Conservation (phyloP, 345 rosid genomes). For the Murraya koenigii region DNA sequence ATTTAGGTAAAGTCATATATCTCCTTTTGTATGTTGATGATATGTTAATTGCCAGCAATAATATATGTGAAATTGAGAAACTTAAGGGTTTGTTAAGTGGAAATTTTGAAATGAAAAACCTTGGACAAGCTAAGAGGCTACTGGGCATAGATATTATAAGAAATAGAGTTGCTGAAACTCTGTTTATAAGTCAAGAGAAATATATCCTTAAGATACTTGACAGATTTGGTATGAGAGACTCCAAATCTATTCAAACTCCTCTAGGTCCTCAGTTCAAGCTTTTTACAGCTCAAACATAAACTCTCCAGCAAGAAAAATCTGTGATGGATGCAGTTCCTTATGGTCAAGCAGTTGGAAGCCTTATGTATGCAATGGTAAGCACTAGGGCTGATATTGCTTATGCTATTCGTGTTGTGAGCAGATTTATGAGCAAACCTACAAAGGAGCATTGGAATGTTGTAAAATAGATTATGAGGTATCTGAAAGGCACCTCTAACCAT, state of each 20-base stretch:
- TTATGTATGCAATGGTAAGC: neutral
- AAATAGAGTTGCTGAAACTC: neutral
- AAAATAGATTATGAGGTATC: neutral
- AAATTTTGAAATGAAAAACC: neutral
- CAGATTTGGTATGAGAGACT: neutral
- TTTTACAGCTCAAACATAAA: too few relatives aligned
- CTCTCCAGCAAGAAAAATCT: too few relatives aligned
- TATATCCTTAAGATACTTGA: neutral
- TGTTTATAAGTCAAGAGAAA: too few relatives aligned
- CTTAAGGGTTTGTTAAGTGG: neutral
- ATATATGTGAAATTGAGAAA: neutral
- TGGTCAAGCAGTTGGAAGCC: too few relatives aligned
- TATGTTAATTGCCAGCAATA: neutral
- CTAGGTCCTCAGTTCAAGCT: too few relatives aligned
- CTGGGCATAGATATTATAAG: neutral
- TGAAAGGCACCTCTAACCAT: neutral
- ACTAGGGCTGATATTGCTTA: neutral
- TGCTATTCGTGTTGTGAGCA: neutral
- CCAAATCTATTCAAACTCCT: neutral
- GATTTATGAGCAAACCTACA: neutral
- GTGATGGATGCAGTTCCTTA: too few relatives aligned
- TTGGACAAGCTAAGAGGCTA: neutral
- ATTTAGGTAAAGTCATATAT: neutral
- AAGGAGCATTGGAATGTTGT: neutral
- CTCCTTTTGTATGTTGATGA: neutral